Conservation (phyloP, 2,329 filamentous ascomycete genomes). For the Thelonectria discophora region DNA sequence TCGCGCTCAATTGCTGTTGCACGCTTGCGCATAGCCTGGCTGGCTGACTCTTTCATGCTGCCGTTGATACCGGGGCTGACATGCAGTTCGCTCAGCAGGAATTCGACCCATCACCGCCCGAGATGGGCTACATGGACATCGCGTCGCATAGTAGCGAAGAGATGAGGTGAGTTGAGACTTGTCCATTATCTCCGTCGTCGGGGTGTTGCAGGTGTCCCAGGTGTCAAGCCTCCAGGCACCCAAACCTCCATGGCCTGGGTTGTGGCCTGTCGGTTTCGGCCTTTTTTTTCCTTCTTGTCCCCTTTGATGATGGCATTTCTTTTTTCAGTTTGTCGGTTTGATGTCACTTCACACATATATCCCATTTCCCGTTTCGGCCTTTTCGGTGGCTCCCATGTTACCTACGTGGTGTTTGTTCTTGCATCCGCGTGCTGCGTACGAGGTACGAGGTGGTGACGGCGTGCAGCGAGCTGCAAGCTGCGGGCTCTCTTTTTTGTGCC, state of each 20-base stretch:
- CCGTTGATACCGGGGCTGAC: conserved; percentile 32
- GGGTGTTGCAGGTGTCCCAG: neutral
- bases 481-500: conserved; percentile 2
- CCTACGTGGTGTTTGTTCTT: conserved; percentile 17
- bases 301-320: neutral
- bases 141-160: conserved; percentile 57
- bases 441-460: neutral
- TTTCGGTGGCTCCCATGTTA: neutral
- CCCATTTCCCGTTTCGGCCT: neutral
- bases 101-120: conserved; percentile 63
- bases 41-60: conserved; percentile 12
- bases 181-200: conserved; percentile 28
- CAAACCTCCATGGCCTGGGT: neutral
- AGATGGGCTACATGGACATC: conserved; percentile 64
- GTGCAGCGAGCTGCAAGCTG: conserved; percentile 9
- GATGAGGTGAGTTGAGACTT: conserved; percentile 59
- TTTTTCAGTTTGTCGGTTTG: neutral
- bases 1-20: conserved; percentile 14
- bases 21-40: neutral
- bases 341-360: neutral
- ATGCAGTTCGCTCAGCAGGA: conserved; percentile 54
- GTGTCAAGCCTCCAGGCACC: conserved; percentile 1
- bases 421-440: conserved; percentile 9
- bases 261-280: neutral
- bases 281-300: neutral